Evolutionary conservation across 257 asterid species (phyloP), one percentile per base, ranked within the genome.

Genomic region (Anisodus acutangulus): DNA sequence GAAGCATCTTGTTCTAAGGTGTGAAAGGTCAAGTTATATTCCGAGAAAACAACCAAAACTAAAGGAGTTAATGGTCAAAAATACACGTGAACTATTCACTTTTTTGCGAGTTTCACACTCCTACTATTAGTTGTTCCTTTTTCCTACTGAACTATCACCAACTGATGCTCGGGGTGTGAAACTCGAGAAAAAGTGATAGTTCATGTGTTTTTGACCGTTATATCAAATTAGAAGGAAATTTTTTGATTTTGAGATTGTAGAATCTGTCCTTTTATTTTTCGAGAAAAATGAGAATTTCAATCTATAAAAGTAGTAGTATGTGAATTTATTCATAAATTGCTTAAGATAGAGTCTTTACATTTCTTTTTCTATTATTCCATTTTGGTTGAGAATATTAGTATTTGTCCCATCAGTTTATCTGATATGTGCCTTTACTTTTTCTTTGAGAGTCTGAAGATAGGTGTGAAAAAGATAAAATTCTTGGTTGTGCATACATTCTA

Each of bases 381-480:
- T 53, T 58, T 74, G 45, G 60, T 49, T 49, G 45, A 74, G 81
- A 74, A 74, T 74, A 74, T 74, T 49, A 74, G 45, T 49, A 74
- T 74, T 49, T 49, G 62, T 74, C 81, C 62, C 81, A 74, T 49
- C 62, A 74, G 62, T 26, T 63, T 82, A 51, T 82, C 47, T 54
- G 55, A 39, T 64, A 37, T 26, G 37, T 49, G 64, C 47, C 79
- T 81, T 64, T n/a, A 15, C 63, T 64, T 51, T 81, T 82, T 31
- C 74, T 55, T 82, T 66, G 71, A 64, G 83, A 80, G 37, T 43
- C 54, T 60, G 83, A 80, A 80, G 45, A 43, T 13, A 39, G 31
- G 74, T 74, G 62, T 31, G 49, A 31, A 53, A 53, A 35, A 26
- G 63, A 78, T 54, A 13, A 53, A 2, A 51, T 13, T 78, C 64